Conservation (phyloP, 768 basidiomycete genomes). For the Lactifluus pinguis region DNA sequence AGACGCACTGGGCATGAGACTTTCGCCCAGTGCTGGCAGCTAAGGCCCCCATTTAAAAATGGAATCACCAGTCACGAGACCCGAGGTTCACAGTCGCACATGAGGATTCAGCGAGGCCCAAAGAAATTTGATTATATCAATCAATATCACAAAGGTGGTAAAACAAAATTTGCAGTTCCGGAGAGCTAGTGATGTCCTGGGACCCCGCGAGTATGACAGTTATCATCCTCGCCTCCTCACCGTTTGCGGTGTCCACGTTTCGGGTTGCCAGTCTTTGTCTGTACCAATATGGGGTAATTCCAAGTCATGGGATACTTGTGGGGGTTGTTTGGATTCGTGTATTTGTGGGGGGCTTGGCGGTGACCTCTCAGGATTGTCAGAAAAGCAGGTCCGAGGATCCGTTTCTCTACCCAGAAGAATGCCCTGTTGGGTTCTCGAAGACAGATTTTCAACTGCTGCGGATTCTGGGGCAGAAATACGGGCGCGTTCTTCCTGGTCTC, state of each 20-base stretch:
- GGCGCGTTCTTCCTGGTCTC: conserved; percentile 15
- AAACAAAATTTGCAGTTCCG: neutral
- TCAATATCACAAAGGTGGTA: neutral
- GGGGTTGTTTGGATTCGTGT: neutral
- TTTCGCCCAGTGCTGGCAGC: neutral
- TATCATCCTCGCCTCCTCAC: neutral
- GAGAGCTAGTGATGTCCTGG: neutral
- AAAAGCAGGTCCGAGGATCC: neutral
- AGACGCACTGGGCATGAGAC: neutral
- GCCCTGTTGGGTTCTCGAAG: neutral
- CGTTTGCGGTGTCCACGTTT: conserved; percentile 13
- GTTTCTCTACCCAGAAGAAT: neutral
- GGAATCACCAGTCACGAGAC: neutral
- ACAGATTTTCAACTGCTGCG: neutral
- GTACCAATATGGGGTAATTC: neutral
- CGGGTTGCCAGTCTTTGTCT: conserved; percentile 18
- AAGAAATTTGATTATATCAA: neutral
- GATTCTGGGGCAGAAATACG: neutral
- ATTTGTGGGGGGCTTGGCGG: neutral
- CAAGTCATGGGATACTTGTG: neutral
- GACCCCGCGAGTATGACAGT: neutral
- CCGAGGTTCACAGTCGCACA: neutral
- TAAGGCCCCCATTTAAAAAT: neutral
- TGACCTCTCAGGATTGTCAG: neutral
- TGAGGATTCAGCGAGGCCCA: neutral